Evolutionary conservation across 305 asterid species (phyloP).

Genomic region (Salvia sclarea): DNA sequence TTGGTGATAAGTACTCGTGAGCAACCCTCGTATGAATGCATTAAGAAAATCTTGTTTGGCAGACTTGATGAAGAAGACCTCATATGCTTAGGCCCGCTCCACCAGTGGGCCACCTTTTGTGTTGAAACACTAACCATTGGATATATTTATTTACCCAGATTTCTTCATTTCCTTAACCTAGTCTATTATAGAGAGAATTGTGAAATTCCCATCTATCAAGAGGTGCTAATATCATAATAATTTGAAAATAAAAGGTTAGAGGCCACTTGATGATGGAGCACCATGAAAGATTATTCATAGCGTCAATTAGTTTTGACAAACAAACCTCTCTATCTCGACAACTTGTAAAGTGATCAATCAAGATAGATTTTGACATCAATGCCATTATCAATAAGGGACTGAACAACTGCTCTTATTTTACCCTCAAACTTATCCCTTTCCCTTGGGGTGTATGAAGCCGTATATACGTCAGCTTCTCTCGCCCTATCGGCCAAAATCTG

Average conservation of each 20-base stretch:
- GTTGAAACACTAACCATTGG: no score
- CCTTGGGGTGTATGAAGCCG: constrained; percentile 85
- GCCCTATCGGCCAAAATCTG: constrained; percentile 76
- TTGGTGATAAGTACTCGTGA: no score
- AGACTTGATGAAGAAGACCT: no score
- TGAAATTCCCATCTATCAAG: not conserved
- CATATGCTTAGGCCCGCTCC: no score
- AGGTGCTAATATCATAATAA: not conserved
- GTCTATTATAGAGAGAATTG: not conserved
- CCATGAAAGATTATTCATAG: not conserved
- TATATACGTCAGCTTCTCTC: constrained; percentile 91
- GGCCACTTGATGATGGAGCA: not conserved
- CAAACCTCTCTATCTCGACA: not conserved
- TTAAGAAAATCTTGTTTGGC: no score
- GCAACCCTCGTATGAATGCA: no score
- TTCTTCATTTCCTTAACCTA: not conserved
- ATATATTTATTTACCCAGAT: not conserved
- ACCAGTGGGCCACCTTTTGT: no score
- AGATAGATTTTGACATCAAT: constrained; percentile 86
- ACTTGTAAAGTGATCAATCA: constrained; percentile 44
- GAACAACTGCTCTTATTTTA: constrained; percentile 89
- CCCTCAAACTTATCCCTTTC: constrained; percentile 96
- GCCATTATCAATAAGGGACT: constrained; percentile 90
- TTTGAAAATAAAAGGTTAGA: not conserved
- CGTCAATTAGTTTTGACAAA: not conserved